Percentiles rank a stretch among this genome's conserved stretches.
Evolutionary conservation across 768 basidiomycete species (phyloP).

Genomic region (Podaxis pistillaris): DNA sequence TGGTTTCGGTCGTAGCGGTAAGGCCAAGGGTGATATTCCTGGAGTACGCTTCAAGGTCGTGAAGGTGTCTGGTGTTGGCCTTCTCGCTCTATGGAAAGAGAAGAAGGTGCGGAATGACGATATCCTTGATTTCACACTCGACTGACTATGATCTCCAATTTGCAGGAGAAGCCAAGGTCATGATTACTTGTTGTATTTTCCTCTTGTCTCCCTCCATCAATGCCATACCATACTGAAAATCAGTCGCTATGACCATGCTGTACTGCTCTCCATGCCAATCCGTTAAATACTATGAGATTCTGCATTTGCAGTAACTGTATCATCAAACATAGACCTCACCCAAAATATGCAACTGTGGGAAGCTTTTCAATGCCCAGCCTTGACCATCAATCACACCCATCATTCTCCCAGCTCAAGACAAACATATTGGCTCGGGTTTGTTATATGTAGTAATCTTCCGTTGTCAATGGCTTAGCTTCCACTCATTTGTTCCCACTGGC

Average conservation of each 20-base stretch:
- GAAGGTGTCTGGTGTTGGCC: conserved; percentile 99
- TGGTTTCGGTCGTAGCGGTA: conserved; percentile 99
- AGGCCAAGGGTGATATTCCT: conserved; percentile 99
- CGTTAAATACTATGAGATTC: conserved; percentile 7
- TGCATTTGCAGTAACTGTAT: not conserved
- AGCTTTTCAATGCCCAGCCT: not conserved
- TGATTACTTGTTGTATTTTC: conserved; percentile 26
- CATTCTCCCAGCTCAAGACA: not conserved
- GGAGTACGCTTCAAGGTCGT: conserved; percentile 99
- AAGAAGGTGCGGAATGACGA: conserved; percentile 74
- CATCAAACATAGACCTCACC: not conserved
- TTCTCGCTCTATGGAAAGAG: conserved; percentile 98
- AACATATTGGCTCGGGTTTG: not conserved
- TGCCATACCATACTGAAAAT: conserved; percentile 2
- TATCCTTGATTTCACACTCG: not conserved
- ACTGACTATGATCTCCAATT: not conserved
- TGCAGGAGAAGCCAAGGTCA: conserved; percentile 73
- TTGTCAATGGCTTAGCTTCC: not conserved
- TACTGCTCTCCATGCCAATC: conserved; percentile 15
- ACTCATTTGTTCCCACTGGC: not conserved
- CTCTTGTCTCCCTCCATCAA: conserved; percentile 15
- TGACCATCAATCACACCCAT: conserved; percentile 2
- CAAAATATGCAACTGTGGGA: not conserved
- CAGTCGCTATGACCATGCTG: conserved; percentile 18
- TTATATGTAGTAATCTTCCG: not conserved